Evolutionary conservation across 805 yeast genomes (phyloP).

Genomic region (Cyberlindnera bimundalis): DNA sequence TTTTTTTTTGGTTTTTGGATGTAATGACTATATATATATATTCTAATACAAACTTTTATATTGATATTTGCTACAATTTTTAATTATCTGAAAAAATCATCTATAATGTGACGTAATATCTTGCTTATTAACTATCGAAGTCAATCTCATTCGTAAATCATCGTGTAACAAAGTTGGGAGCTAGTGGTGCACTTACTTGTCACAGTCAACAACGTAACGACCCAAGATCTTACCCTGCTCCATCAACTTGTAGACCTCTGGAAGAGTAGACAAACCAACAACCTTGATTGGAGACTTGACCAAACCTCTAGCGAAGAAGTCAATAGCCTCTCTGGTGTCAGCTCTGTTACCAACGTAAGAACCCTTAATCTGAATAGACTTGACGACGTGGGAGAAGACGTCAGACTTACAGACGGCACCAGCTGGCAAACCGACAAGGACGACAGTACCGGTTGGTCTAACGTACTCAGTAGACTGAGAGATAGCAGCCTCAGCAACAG

Average conservation of each 20-base stretch:
- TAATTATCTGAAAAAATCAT: too few species aligned
- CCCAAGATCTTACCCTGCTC: slow-evolving; percentile 82
- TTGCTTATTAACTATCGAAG: too few species aligned
- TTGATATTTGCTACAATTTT: too few species aligned
- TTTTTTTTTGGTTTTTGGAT: too few species aligned
- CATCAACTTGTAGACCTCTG: slow-evolving; percentile 71
- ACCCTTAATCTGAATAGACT: slow-evolving; percentile 68
- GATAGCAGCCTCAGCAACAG: slow-evolving; percentile 69
- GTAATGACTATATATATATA: too few species aligned
- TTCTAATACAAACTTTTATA: too few species aligned
- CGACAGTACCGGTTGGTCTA: slow-evolving; percentile 68
- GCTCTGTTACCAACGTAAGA: slow-evolving; percentile 89
- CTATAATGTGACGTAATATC: slow-evolving; percentile 1
- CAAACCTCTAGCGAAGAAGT: slow-evolving; percentile 68
- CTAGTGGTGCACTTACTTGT: slow-evolving; percentile 39
- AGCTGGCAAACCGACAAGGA: slow-evolving; percentile 75
- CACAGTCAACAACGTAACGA: slow-evolving; percentile 82
- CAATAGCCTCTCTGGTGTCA: slow-evolving; percentile 78
- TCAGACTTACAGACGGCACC: slow-evolving; percentile 68
- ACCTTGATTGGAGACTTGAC: slow-evolving; percentile 71
- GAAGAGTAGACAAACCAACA: slow-evolving; percentile 70
- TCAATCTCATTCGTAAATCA: slow-evolving; percentile 3
- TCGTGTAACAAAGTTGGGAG: not conserved
- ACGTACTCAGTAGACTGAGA: slow-evolving; percentile 56
- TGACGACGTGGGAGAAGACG: slow-evolving; percentile 72